Evolutionary conservation across 345 rosid species (phyloP).

Genomic region (Gossypium australe): DNA sequence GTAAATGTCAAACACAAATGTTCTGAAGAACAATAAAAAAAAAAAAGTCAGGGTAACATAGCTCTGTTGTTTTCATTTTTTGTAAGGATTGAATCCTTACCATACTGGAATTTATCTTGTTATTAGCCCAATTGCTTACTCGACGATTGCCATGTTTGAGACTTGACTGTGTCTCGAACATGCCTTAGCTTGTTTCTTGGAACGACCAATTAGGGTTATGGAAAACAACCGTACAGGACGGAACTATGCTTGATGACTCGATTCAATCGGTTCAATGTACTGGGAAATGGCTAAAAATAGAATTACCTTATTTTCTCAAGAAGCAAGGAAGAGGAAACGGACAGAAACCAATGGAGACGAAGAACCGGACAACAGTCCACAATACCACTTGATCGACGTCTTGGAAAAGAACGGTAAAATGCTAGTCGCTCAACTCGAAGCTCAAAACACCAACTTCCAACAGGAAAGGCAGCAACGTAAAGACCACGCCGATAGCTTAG

Average conservation of each 20-base stretch:
- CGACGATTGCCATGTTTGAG: background rate
- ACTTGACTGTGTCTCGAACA: background rate
- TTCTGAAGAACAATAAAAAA: no score
- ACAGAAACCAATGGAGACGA: slow-evolving; percentile 33
- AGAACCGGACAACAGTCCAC: slow-evolving; percentile 35
- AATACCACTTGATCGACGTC: slow-evolving; percentile 48
- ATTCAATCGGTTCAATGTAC: background rate
- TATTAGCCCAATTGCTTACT: background rate
- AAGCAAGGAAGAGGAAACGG: slow-evolving; percentile 69
- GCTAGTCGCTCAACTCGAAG: slow-evolving; percentile 75
- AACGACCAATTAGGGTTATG: background rate
- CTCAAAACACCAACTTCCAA: slow-evolving; percentile 60
- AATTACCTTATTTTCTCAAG: slow-evolving; percentile 31
- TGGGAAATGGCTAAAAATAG: background rate
- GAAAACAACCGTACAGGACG: background rate
- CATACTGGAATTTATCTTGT: background rate
- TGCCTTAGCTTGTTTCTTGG: background rate
- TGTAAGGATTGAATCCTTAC: no score
- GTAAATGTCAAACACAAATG: no score
- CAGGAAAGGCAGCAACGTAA: slow-evolving; percentile 85
- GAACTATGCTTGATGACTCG: background rate
- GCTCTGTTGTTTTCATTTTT: no score
- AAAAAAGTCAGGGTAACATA: no score
- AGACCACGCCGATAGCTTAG: slow-evolving; percentile 58
- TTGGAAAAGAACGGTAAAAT: slow-evolving; percentile 72